Base-by-base conservation (phyloP, 257 asterid species). In the Salvia miltiorrhiza region DNA sequence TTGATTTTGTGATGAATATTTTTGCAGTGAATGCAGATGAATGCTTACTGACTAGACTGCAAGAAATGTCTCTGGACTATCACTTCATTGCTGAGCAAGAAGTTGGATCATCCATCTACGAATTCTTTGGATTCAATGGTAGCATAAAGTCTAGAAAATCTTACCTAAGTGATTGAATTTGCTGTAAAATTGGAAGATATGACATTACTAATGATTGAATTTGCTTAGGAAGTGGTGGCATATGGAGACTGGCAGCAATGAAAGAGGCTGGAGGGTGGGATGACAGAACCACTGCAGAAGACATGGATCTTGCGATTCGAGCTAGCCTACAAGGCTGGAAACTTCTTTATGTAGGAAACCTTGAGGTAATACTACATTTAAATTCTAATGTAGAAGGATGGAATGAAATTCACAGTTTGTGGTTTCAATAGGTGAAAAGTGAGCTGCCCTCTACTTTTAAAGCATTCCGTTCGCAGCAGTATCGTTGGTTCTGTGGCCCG, bases 401-500 rank as follows among this genome's bases (percentile, higher is more conserved):
- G 5, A 50, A 12, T n/a, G 33, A 28, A 16, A 48, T 7, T 19
- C 17, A 28, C 40, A 1, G 5, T 61, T 45, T 12, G 28, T 45
- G 37, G 32, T 47, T 48, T 21, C 14, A 50, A 62, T 68, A 85
- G 92, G 95, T 88, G 56, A 84, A 84, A 70, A 86, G 86, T 55
- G 93, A 88, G 69, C 80, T 88, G 58, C 93, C 96, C 0, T 79
- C 89, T 75, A 79, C 88, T 41, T 79, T 84, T 39, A 86, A 84
- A 69, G 90, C 93, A 0, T 81, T 66, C 47, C 80, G 93, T 7
- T 82, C 80, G 21, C 93, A 86, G 73, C 96, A 88, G 77, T 85
- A 86, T 55, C 81, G 96, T 14, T 84, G 96, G 96, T 80, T 82
- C 14, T 82, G 88, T 63, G 96, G 93, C 20, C 96, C 96, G 8